These are phyloP conservation scores for Ustilago hordei DNA, from an alignment of 1,284 basidiomycete genomes.

Conservation along the genomic window DNA sequence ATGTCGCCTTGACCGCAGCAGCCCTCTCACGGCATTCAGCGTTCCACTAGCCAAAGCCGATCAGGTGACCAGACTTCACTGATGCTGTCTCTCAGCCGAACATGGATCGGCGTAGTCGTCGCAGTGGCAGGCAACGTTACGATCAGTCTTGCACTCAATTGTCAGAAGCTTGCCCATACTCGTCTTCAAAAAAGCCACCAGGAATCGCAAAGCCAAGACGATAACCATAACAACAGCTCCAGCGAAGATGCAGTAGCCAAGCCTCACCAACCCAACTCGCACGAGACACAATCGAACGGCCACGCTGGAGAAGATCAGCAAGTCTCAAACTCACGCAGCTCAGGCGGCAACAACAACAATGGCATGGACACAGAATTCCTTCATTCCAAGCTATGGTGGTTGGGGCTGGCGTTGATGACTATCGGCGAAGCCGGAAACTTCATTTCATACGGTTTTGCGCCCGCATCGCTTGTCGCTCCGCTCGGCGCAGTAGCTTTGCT, in stretches of 20 bases:
- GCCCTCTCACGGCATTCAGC: neutral
- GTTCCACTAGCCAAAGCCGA: neutral
- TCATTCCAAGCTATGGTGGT: constrained; percentile 85
- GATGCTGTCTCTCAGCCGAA: constrained; percentile 29
- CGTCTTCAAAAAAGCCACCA: constrained; percentile 72
- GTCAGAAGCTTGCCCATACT: constrained; percentile 88
- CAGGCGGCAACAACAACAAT: constrained; percentile 8
- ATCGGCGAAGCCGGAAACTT: constrained; percentile 93
- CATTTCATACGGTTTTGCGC: constrained; percentile 82
- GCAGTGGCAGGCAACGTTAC: constrained; percentile 87
- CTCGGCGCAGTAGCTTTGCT: constrained; percentile 86
- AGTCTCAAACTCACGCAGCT: neutral
- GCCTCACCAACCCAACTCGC: neutral
- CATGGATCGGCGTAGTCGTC: constrained; percentile 80
- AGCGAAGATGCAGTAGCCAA: too few relatives aligned
- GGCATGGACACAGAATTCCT: constrained; percentile 57
- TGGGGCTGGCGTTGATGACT: constrained; percentile 88
- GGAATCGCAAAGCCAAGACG: constrained; percentile 1
- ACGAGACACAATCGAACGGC: neutral
- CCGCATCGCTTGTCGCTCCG: constrained; percentile 93
- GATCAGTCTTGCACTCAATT: constrained; percentile 83
- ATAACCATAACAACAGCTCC: constrained; percentile 41
- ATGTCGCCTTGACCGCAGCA: neutral
- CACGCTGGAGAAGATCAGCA: neutral
- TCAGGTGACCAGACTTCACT: neutral